Base-by-base conservation (phyloP, 495 filamentous ascomycete genomes). In the Tuber magnatum region DNA sequence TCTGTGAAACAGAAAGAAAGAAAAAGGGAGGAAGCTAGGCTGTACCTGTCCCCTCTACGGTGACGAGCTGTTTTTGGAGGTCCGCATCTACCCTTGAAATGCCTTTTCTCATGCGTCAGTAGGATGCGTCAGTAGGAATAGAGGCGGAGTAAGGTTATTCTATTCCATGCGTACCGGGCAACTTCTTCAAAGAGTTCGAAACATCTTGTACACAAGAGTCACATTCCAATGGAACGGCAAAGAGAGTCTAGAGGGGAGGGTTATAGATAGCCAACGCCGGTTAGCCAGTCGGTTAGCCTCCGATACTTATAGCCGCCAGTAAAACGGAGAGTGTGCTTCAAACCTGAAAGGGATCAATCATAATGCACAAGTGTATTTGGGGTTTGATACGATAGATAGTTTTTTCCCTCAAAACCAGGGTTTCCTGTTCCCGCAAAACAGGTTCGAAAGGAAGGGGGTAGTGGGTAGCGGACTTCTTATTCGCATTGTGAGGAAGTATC, bases 151-250 rank as follows among this genome's bases (percentile, higher is more conserved):
- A 35, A 35, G 69, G 46, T 61, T 76, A 68, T 71, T 40, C 56
- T 76, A 68, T 71, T 40, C 42, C 41, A 41, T 68, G 65, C 12
- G 42, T 86, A 92, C 90, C 94, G 72, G 88, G 86, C 20, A 98
- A 83, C 81, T 91, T 90, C 78, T 89, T 85, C 44, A 99, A 84
- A 39, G 92, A 90, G 73, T 84, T 86, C 44, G 93, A 93, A 76
- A 99, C 88, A 78, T 93, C 91, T 78, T 93, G 91, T 80, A 95
- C 89, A 84, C 95, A 99, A 80, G 86, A 83, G 65, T 96, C 91
- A 84, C 95, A 98, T 84, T 89, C 91, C 88, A 99, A 91, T 39
- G 93, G 94, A 83, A 98, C 95, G 76, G 94, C 92, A 82, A 99
- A 97, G 76, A 94, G 91, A 61, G 94, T 97, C 92, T 97, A 80